These are phyloP conservation scores for Spatholobus suberectus DNA, from an alignment of 306 rosid species.

Conservation along the genomic window DNA sequence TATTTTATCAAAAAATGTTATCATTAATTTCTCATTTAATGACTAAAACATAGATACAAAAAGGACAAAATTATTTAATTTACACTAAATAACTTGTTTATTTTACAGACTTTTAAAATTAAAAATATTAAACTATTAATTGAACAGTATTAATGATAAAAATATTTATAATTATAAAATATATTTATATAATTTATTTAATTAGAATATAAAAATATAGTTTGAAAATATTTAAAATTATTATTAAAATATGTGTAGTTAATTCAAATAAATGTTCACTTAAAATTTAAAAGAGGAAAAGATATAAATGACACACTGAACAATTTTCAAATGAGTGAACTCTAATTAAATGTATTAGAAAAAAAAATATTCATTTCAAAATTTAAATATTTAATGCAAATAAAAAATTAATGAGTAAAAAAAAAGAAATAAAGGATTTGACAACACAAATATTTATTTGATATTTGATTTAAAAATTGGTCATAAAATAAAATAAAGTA, in stretches of 20 bases:
- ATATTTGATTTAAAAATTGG: not conserved
- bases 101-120: not conserved
- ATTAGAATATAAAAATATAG: not conserved
- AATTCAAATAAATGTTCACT: not conserved
- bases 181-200: not conserved
- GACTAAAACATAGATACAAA: not conserved
- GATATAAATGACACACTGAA: not conserved
- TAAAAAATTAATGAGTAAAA: not conserved
- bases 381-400: not conserved
- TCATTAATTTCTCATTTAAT: not conserved
- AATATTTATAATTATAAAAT: no score
- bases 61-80: not conserved
- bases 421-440: not conserved
- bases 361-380: not conserved
- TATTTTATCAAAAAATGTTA: not conserved
- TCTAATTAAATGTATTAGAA: not conserved
- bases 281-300: not conserved
- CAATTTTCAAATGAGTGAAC: not conserved
- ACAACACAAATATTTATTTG: not conserved
- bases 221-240: not conserved
- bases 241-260: not conserved
- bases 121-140: not conserved
- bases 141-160: not conserved
- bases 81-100: not conserved
- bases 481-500: not conserved